These are phyloP conservation scores for Misopates orontium DNA, from an alignment of 257 asterid species.

Conservation along the genomic window DNA sequence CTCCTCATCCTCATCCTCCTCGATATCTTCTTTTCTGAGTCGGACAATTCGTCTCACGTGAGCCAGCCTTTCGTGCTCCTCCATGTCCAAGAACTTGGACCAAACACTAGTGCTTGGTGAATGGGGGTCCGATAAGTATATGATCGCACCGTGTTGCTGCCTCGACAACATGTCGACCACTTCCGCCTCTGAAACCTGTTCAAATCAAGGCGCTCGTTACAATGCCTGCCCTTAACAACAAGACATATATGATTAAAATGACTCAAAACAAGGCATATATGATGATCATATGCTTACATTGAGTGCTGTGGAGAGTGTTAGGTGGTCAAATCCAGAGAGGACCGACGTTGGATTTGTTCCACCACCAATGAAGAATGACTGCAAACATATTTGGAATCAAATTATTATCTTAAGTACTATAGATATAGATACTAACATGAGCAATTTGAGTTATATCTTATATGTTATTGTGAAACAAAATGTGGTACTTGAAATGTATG, in stretches of 20 bases:
- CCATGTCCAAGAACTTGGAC: constrained; percentile 55
- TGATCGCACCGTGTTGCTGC: constrained; percentile 58
- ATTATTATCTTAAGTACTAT: too few relatives aligned
- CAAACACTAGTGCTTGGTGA: constrained; percentile 53
- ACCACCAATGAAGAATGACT: constrained; percentile 87
- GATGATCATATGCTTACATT: constrained; percentile 49
- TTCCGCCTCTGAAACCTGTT: constrained; percentile 60
- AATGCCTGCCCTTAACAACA: too few relatives aligned
- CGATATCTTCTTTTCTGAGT: constrained; percentile 21
- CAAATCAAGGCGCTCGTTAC: too few relatives aligned
- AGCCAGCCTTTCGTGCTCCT: constrained; percentile 35
- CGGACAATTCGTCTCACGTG: constrained; percentile 51
- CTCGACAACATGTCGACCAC: constrained; percentile 41
- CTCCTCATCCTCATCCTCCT: constrained; percentile 24
- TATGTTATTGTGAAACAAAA: too few relatives aligned
- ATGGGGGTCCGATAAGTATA: constrained; percentile 40
- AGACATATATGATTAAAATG: too few relatives aligned
- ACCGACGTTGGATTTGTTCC: constrained; percentile 73
- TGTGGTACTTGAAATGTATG: constrained; percentile 55
- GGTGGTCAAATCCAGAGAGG: constrained; percentile 71
- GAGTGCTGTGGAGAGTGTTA: constrained; percentile 67
- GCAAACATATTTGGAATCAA: constrained; percentile 1
- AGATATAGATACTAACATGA: too few relatives aligned
- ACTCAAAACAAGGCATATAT: too few relatives aligned
- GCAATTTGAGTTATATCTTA: too few relatives aligned